Base-by-base conservation (phyloP, 768 basidiomycete species). In the Lactarius sp. region DNA sequence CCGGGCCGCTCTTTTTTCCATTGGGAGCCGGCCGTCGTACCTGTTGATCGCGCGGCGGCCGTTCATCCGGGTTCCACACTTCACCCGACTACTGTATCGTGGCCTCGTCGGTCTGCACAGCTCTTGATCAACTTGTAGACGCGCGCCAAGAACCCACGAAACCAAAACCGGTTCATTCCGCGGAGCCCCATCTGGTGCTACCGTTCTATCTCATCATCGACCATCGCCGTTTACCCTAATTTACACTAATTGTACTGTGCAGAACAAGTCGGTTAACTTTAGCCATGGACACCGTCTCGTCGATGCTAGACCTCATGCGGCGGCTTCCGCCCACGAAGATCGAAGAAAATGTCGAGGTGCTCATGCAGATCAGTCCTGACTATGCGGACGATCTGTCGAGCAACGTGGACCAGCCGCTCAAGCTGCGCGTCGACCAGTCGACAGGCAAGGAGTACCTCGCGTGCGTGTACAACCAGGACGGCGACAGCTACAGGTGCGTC, bases 281-380 rank as follows among this genome's bases (percentile, higher is more conserved):
- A 27, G 27, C 27, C 88, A 79, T 80, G 53, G 92, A 94, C 75
- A 79, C 88, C 63, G 83, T 94, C 52, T 92, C 94, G 71, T 89
- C 92, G 60, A 94, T 96, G 86, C 86, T 98, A 46, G 96, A 98
- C 77, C 84, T 98, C 53, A 90, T 95, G 83, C 85, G 97, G 59
- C 88, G 97, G 16, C 83, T 98, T n/a, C 97, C 97, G 8, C 96
- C 97, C 3, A 90, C 87, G 8, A 79, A 85, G 20, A 88, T 94
- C 52, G 88, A 94, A 71, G 85, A 90, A 73, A 98, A 96, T 76
- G 86, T 98, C 67, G 79, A 84, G 52, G 80, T 86, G 33, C 86
- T 98, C 34, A 85, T 91, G 63, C 78, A 79, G 52, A 86, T 98
- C 72, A 88, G 87, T 64, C 96, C 96, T 36, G 95, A 98, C 72